Base-by-base conservation (phyloP, 2,329 filamentous ascomycete species). In the Gyromitra esculenta region DNA sequence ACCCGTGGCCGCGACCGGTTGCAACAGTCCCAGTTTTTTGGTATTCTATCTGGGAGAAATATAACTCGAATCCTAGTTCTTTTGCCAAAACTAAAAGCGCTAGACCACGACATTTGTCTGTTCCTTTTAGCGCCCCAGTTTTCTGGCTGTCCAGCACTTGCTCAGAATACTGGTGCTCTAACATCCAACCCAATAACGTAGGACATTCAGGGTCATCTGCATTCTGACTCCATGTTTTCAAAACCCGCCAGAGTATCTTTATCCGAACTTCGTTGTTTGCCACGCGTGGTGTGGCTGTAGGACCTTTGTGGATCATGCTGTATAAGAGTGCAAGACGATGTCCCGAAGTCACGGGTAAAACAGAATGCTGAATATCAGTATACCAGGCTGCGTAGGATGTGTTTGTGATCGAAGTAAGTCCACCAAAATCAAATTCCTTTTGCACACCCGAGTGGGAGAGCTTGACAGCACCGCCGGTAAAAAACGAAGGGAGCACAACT, bases 341-440 rank as follows among this genome's bases (percentile, higher is more conserved):
- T 15, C 64, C 63, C 11, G 37, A 74, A 48, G 45, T 48, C 65
- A 74, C 64, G 3, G 71, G 56, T 1, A 11, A 62, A 70, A 69
- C 64, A 21, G 56, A 74, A 62, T 74, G 64, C 21, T 69, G 43
- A 37, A 74, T 56, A 56, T 74, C 43, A 8, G 64, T 74, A 64
- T 74, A 74, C 64, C 45, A 74, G 9, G 71, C 64, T 8, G 71
- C 37, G 69, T 74, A 74, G 21, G 63, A 60, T 18, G 64, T 70
- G 11, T 62, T 69, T 37, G 35, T 69, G 37, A 48, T 9, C 7
- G 56, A 74, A n/a, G 48, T 37, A 31, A 39, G 64, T 18, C 64
- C 64, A 25, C 64, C 54, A 39, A 74, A 74, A 25, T 67, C 43
- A n/a, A 74, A 69, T 18, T 74, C 35, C 56, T 62, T 69, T 74